A percentile compares a stretch with the other conserved stretches of the same genome.
Evolutionary conservation across 2,329 filamentous ascomycete genomes (phyloP).

Genomic region (Plenodomus biglobosus): DNA sequence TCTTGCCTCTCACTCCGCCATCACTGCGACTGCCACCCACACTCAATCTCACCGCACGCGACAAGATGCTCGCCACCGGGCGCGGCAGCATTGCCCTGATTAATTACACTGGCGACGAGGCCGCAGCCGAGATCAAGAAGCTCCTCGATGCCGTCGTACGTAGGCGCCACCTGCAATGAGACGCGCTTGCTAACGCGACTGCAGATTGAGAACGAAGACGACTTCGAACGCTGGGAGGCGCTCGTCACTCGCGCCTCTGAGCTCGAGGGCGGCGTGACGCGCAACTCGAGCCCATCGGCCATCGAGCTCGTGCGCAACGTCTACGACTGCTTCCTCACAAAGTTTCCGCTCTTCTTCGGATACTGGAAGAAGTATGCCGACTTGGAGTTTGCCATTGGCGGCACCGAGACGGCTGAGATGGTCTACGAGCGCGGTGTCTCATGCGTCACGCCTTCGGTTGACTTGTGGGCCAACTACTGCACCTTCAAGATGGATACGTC

Average conservation of each 20-base stretch:
- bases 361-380: conserved; percentile 99
- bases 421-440: conserved; percentile 96
- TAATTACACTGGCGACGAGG: conserved; percentile 39
- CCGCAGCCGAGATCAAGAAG: conserved; percentile 67
- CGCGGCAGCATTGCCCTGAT: conserved; percentile 37
- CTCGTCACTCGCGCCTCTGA: conserved; percentile 79
- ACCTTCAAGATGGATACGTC: conserved; percentile 97
- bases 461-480: conserved; percentile 97
- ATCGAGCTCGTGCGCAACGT: conserved; percentile 83
- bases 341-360: conserved; percentile 93
- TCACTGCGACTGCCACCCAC: conserved; percentile 1
- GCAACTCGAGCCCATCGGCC: conserved; percentile 93
- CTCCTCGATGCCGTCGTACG: conserved; percentile 76
- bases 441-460: conserved; percentile 89
- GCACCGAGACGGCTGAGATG: conserved; percentile 96
- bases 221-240: conserved; percentile 94
- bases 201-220: conserved; percentile 73
- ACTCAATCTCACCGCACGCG: conserved; percentile 2
- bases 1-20: conserved; percentile 4
- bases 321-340: conserved; percentile 90
- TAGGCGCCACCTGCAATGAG: conserved; percentile 16
- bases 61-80: conserved; percentile 32
- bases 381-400: conserved; percentile 93
- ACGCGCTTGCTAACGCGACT: conserved; percentile 13
- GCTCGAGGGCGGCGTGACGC: conserved; percentile 89